Percentiles rank a stretch among this genome's conserved stretches.
phyloP scores from a whole-genome alignment of 345 rosid species.

The Camelina hispida region DNA sequence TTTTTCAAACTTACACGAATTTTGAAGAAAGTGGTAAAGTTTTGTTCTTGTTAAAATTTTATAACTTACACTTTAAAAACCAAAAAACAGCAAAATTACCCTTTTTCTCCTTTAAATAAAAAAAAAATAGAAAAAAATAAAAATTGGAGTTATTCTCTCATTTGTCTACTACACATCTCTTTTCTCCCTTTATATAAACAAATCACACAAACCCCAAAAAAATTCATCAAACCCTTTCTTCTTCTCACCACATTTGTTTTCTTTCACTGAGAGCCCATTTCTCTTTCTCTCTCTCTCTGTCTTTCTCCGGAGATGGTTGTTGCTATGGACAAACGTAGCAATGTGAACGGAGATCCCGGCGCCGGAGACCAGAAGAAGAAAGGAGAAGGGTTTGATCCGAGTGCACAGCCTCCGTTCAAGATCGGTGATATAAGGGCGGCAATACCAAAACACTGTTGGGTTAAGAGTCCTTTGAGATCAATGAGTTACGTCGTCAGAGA shows the following conservation, averaged over 20 bases:
- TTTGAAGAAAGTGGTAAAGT: not conserved
- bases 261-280: slow-evolving; percentile 23
- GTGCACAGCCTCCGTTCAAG: slow-evolving; percentile 68
- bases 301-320: slow-evolving; percentile 38
- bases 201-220: slow-evolving; percentile 31
- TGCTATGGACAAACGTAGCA: slow-evolving; percentile 41
- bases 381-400: slow-evolving; percentile 57
- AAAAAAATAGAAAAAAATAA: not conserved
- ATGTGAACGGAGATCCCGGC: slow-evolving; percentile 25
- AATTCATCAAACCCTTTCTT: slow-evolving; percentile 29
- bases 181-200: slow-evolving; percentile 41
- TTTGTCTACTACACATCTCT: not conserved
- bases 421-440: slow-evolving; percentile 72
- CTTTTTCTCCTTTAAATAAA: slow-evolving; percentile 11
- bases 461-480: slow-evolving; percentile 69
- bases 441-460: slow-evolving; percentile 82
- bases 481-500: slow-evolving; percentile 76
- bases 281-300: slow-evolving; percentile 20
- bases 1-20: slow-evolving; percentile 2
- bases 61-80: not conserved
- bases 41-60: not conserved
- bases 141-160: slow-evolving; percentile 7
- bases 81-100: not conserved
- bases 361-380: slow-evolving; percentile 27
- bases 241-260: slow-evolving; percentile 16